Evolutionary conservation across 305 asterid species (phyloP).

Genomic region (Euphrasia arctica): DNA sequence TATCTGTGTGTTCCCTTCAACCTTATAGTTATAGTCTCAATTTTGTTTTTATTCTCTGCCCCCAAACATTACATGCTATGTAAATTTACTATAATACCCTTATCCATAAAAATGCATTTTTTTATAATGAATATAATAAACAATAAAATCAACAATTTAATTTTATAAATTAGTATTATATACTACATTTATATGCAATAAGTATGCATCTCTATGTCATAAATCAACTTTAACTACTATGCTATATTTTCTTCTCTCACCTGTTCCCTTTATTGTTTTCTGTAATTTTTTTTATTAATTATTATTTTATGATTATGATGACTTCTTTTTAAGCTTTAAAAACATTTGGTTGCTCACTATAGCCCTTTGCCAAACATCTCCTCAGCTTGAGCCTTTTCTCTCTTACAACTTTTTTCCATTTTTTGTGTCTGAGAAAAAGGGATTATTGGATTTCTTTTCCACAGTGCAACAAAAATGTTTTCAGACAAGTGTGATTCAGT

Average conservation of each 20-base stretch:
- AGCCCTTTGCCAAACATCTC: slow-evolving; percentile 24
- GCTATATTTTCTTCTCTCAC: slow-evolving; percentile 33
- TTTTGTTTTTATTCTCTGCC: neutral
- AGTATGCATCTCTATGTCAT: neutral
- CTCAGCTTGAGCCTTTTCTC: neutral
- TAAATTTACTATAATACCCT: neutral
- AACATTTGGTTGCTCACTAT: slow-evolving; percentile 34
- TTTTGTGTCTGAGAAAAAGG: neutral
- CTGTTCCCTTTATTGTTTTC: slow-evolving; percentile 31
- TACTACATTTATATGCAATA: too few species aligned
- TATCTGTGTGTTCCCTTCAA: neutral
- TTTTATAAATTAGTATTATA: too few species aligned
- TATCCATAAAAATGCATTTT: neutral
- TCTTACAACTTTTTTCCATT: slow-evolving; percentile 16
- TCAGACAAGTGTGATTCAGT: slow-evolving; percentile 39
- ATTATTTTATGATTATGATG: slow-evolving; percentile 20
- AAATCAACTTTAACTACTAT: slow-evolving; percentile 32
- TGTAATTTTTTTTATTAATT: slow-evolving; percentile 23
- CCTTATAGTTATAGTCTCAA: neutral
- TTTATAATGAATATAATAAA: too few species aligned
- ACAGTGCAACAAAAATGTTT: slow-evolving; percentile 28
- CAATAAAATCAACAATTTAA: too few species aligned
- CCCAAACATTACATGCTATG: neutral
- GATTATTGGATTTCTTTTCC: slow-evolving; percentile 27
- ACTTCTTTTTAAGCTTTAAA: slow-evolving; percentile 33